Evolutionary conservation across 2,329 filamentous ascomycete species (phyloP).

Genomic region (Cladophialophora yegresii): DNA sequence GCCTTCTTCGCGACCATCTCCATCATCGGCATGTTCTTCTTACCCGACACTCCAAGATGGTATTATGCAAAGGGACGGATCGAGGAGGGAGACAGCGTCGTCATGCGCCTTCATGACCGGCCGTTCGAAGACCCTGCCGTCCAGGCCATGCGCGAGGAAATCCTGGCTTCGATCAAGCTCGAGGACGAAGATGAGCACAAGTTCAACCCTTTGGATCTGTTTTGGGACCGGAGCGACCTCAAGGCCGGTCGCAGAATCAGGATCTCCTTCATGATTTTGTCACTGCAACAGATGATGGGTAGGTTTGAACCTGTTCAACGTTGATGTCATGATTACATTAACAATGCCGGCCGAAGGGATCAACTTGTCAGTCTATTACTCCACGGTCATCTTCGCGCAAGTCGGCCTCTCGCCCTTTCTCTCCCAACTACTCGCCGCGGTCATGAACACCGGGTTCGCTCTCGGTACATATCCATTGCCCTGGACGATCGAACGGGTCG

Average conservation of each 20-base stretch:
- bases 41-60: slow-evolving; percentile 40
- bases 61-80: slow-evolving; percentile 38
- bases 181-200: slow-evolving; percentile 35
- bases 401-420: slow-evolving; percentile 26
- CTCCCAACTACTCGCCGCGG: slow-evolving; percentile 26
- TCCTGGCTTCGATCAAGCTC: slow-evolving; percentile 35
- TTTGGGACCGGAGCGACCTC: slow-evolving; percentile 44
- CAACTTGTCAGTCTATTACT: slow-evolving; percentile 38
- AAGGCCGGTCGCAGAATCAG: slow-evolving; percentile 43
- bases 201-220: slow-evolving; percentile 35
- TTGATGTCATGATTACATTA: background rate
- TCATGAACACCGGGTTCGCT: slow-evolving; percentile 31
- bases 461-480: slow-evolving; percentile 23
- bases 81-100: slow-evolving; percentile 36
- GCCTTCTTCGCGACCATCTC: slow-evolving; percentile 37
- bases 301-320: background rate
- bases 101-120: slow-evolving; percentile 29
- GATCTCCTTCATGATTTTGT: slow-evolving; percentile 43
- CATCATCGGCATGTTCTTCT: slow-evolving; percentile 34
- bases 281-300: slow-evolving; percentile 39
- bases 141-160: slow-evolving; percentile 34
- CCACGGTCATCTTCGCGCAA: slow-evolving; percentile 29
- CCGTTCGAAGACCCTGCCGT: slow-evolving; percentile 31
- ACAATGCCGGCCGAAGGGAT: slow-evolving; percentile 30
- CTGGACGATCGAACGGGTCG: slow-evolving; percentile 26